Conservation (phyloP, 306 rosid genomes). For the Fagus crenata region DNA sequence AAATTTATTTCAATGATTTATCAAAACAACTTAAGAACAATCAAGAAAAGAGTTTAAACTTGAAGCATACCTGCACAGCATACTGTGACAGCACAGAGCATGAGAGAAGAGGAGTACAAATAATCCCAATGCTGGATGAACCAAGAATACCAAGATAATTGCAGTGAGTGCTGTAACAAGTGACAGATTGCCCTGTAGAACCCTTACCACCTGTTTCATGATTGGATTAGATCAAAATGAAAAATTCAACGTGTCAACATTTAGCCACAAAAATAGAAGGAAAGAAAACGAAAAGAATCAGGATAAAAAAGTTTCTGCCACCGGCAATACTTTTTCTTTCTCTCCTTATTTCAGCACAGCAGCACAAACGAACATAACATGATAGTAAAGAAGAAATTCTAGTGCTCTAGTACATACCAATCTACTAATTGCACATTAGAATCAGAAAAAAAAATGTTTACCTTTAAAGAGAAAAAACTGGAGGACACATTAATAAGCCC, state of each 20-base stretch:
- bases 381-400: not conserved
- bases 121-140: conserved; percentile 84
- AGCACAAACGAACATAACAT: not conserved
- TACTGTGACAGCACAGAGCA: conserved; percentile 81
- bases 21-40: not conserved
- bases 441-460: conserved; percentile 32
- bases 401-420: not conserved
- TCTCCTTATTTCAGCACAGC: conserved; percentile 7
- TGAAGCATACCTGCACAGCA: conserved; percentile 74
- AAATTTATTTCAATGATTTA: not conserved
- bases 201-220: conserved; percentile 61
- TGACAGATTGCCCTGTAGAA: conserved; percentile 60
- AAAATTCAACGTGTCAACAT: conserved; percentile 26
- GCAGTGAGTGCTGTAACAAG: conserved; percentile 68
- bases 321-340: conserved; percentile 16
- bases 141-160: conserved; percentile 65
- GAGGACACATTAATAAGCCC: conserved; percentile 53
- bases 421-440: conserved; percentile 19
- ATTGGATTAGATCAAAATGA: conserved; percentile 27
- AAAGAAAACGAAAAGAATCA: not conserved
- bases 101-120: conserved; percentile 62
- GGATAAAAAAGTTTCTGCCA: conserved; percentile 11
- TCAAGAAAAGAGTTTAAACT: conserved; percentile 22
- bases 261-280: conserved; percentile 18
- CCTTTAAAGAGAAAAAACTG: conserved; percentile 68